These are phyloP conservation scores for Picea glauca DNA, from an alignment of 75 land plant genomes.

Conservation along the genomic window DNA sequence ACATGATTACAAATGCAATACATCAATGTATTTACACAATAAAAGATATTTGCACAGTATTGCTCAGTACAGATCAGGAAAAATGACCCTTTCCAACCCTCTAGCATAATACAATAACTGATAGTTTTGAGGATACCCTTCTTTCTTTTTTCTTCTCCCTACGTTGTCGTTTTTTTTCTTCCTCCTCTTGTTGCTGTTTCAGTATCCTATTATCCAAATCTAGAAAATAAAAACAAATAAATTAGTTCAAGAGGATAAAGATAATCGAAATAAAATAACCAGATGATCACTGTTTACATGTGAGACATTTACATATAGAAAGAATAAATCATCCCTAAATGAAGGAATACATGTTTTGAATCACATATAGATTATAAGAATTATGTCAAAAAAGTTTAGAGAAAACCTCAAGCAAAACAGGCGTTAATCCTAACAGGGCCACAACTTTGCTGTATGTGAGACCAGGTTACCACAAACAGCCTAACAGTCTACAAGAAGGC, in stretches of 20 bases:
- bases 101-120: background rate
- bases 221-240: slow-evolving; percentile 11
- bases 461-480: no score
- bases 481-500: no score
- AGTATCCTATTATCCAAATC: slow-evolving; percentile 82
- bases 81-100: background rate
- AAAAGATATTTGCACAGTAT: background rate
- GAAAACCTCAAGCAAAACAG: no score
- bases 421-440: no score
- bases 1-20: background rate
- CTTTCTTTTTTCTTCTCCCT: slow-evolving; percentile 93
- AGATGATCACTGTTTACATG: background rate
- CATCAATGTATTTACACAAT: background rate
- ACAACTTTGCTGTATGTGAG: no score
- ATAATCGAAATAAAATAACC: background rate
- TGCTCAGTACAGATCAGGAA: background rate
- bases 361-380: no score
- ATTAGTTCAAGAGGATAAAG: background rate
- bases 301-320: background rate
- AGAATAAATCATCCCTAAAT: background rate
- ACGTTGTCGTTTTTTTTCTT: slow-evolving; percentile 78
- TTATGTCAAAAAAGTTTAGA: no score
- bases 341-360: no score
- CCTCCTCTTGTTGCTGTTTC: slow-evolving; percentile 92
- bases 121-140: slow-evolving; percentile 41